Evolutionary conservation across 805 yeast genomes (phyloP).

Genomic region (Saccharomycopsis babjevae): DNA sequence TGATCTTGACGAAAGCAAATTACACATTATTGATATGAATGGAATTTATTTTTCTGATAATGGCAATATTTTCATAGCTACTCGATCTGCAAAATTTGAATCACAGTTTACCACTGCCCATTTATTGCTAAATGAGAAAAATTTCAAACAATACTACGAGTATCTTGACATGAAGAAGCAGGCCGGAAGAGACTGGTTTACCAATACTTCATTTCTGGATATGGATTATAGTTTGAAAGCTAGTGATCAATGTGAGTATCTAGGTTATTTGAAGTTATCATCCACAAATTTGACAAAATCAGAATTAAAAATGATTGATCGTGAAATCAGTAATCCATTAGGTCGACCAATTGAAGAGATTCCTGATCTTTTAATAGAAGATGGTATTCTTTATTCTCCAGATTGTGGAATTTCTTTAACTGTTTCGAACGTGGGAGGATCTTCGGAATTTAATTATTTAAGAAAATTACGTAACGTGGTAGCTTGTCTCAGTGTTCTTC

Average conservation of each 20-base stretch:
- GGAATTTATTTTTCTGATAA: conserved; percentile 60
- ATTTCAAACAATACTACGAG: conserved; percentile 15
- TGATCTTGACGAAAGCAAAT: conserved; percentile 39
- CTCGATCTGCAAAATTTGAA: conserved; percentile 54
- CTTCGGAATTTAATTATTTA: conserved; percentile 20
- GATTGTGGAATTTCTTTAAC: conserved; percentile 65
- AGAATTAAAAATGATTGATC: conserved; percentile 54
- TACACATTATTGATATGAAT: conserved; percentile 38
- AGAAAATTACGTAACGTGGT: conserved; percentile 31
- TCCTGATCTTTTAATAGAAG: conserved; percentile 45
- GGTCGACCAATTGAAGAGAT: conserved; percentile 62
- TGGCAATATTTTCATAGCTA: conserved; percentile 50
- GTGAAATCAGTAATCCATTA: conserved; percentile 60
- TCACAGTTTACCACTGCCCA: conserved; percentile 57
- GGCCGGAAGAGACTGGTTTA: neutral
- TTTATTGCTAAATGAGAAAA: conserved; percentile 31
- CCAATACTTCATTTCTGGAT: neutral
- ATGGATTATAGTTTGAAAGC: neutral
- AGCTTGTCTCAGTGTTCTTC: conserved; percentile 29
- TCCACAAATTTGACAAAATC: conserved; percentile 44
- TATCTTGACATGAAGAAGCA: neutral
- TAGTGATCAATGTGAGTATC: conserved; percentile 51
- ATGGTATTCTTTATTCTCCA: conserved; percentile 70
- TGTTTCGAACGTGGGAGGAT: conserved; percentile 31
- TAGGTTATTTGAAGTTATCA: conserved; percentile 57